Conservation (phyloP, 2,329 filamentous ascomycete species). For the Neofusicoccum ribis region DNA sequence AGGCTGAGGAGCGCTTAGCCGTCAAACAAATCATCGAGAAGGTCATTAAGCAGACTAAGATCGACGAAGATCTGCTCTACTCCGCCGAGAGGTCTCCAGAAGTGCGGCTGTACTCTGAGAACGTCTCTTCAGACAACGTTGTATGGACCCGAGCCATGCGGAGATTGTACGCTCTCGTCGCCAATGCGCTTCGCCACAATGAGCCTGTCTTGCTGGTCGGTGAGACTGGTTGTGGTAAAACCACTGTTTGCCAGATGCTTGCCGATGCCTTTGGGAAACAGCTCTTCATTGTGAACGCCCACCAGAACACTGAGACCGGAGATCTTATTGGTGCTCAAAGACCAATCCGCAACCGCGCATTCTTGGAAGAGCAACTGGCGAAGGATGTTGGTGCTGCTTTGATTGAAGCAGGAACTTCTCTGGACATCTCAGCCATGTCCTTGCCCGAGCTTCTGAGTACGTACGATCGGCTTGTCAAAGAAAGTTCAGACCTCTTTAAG, state of each 20-base stretch:
- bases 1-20: conserved; percentile 77
- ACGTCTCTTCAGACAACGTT: conserved; percentile 45
- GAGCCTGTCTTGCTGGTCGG: conserved; percentile 94
- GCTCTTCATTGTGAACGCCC: conserved; percentile 90
- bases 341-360: conserved; percentile 81
- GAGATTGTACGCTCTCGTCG: conserved; percentile 85
- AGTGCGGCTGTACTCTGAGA: conserved; percentile 35
- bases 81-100: conserved; percentile 44
- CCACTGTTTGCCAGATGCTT: conserved; percentile 89
- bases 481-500: conserved; percentile 51
- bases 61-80: conserved; percentile 76
- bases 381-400: conserved; percentile 57
- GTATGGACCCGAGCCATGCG: conserved; percentile 98
- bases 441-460: conserved; percentile 53
- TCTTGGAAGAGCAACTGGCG: conserved; percentile 66
- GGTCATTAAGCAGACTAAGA: conserved; percentile 66
- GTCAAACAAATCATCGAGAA: conserved; percentile 88
- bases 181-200: conserved; percentile 80
- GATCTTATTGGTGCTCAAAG: conserved; percentile 95
- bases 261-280: conserved; percentile 76
- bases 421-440: not conserved
- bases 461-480: conserved; percentile 57
- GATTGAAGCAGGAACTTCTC: not conserved
- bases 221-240: conserved; percentile 97
- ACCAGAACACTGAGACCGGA: conserved; percentile 97